These are phyloP conservation scores for Aphanomyces cochlioides DNA, from an alignment of 352 stramenopile species.

Conservation along the genomic window DNA sequence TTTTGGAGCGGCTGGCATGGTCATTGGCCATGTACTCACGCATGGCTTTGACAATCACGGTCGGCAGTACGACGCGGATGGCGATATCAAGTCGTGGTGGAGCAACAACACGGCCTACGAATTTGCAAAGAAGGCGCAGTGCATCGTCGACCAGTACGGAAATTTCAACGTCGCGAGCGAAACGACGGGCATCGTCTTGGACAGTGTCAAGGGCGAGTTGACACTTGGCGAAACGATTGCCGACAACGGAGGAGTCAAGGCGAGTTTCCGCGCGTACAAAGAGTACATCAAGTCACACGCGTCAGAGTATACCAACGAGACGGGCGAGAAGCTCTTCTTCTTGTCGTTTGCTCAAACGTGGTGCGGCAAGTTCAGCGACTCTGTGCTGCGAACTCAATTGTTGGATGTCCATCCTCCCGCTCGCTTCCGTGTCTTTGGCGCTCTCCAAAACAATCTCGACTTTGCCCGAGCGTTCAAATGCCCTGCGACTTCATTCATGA, in stretches of 20 bases:
- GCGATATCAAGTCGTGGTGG: constrained; percentile 82
- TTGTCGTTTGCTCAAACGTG: constrained; percentile 31
- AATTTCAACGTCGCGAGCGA: constrained; percentile 35
- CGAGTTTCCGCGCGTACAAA: constrained; percentile 58
- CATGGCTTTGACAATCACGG: constrained; percentile 93
- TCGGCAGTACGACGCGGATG: constrained; percentile 77
- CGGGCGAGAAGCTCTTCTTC: constrained; percentile 32
- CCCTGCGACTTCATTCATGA: constrained; percentile 41
- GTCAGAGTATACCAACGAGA: not conserved
- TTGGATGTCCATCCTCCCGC: constrained; percentile 26
- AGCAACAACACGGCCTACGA: constrained; percentile 50
- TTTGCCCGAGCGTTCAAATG: constrained; percentile 31
- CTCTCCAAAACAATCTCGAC: constrained; percentile 27
- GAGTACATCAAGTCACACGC: not conserved
- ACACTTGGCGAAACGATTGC: constrained; percentile 84
- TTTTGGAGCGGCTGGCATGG: constrained; percentile 88
- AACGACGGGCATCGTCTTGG: constrained; percentile 38
- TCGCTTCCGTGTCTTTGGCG: constrained; percentile 27
- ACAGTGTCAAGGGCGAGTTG: constrained; percentile 70
- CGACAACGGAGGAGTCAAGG: constrained; percentile 73
- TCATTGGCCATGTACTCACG: constrained; percentile 92
- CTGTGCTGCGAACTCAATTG: not conserved
- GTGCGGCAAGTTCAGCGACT: constrained; percentile 31
- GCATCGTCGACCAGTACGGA: constrained; percentile 63
- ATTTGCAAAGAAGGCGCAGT: constrained; percentile 61